These are phyloP conservation scores for Colletotrichum filicis DNA, from an alignment of 2,329 filamentous ascomycete genomes.

Conservation along the genomic window DNA sequence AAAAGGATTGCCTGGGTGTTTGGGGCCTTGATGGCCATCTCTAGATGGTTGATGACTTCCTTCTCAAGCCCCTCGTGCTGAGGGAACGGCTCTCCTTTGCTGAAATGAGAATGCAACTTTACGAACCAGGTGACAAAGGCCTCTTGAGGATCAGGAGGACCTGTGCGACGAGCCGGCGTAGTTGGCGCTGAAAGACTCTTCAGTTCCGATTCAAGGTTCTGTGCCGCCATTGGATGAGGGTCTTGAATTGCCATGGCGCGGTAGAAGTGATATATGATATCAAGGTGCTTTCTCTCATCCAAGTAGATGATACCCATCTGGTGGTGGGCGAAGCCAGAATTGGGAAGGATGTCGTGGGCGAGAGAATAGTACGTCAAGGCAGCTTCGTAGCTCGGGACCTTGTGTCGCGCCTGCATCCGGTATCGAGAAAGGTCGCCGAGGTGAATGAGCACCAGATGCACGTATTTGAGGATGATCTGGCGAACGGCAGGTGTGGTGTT, in stretches of 20 bases:
- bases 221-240: slow-evolving; percentile 78
- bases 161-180: slow-evolving; percentile 44
- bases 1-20: slow-evolving; percentile 73
- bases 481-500: slow-evolving; percentile 62
- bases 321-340: slow-evolving; percentile 85
- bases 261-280: slow-evolving; percentile 90
- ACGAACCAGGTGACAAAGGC: slow-evolving; percentile 85
- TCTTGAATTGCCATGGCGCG: slow-evolving; percentile 80
- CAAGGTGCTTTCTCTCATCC: slow-evolving; percentile 81
- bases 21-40: slow-evolving; percentile 76
- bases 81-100: slow-evolving; percentile 78
- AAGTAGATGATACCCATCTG: slow-evolving; percentile 90
- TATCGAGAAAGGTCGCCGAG: slow-evolving; percentile 93
- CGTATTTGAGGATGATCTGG: slow-evolving; percentile 75
- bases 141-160: slow-evolving; percentile 65
- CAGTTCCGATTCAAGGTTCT: slow-evolving; percentile 86
- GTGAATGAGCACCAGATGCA: slow-evolving; percentile 84
- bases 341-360: slow-evolving; percentile 81
- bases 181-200: slow-evolving; percentile 58
- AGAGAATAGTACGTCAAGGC: slow-evolving; percentile 88
- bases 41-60: slow-evolving; percentile 83
- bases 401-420: slow-evolving; percentile 76
- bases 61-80: slow-evolving; percentile 85
- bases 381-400: slow-evolving; percentile 80
- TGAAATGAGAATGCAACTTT: slow-evolving; percentile 86